Evolutionary conservation across 1,139 yeast species (phyloP), one percentile per base, ranked within the genome.

Genomic region (Yamadazyma spencermartinsiae): DNA sequence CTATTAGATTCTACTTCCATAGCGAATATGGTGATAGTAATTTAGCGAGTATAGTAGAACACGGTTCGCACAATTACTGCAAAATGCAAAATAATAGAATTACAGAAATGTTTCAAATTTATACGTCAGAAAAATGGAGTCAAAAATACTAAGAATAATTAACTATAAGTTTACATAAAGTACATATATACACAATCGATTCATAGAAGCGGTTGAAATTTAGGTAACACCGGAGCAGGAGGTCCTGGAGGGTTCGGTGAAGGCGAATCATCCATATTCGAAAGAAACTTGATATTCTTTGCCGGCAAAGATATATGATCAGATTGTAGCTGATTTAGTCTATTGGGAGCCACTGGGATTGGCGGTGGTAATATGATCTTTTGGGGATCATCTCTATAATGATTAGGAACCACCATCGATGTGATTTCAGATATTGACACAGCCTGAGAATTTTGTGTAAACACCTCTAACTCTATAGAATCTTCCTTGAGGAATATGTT

Each of bases 361-460:
- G 72, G 70, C 7, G 68, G 68, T 7, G 72, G 71, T 11, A 65
- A 51, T 15, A 61, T 51, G 20, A 63, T 58, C 38, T 54, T 58
- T 31, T 54, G 51, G 4, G 52, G 45, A 18, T 49, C 54, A 29
- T 40, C 42, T 23, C 36, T 38, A 38, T 43, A 45, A 32, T 50
- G 45, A 40, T 51, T 54, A 13, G 66, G 58, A 4, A 55, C 46
- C 18, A 64, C 58, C 20, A 68, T 52, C 3, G 68, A 63, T 3
- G 70, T 61, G 11, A 65, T 50, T 38, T 66, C 70, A 41, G 63
- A 58, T 5, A 66, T 65, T 3, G 72, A 71, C 1, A 67, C 59
- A 7, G 65, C 55, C 35, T 58, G 58, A 14, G 61, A 48, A 24
- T 54, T 45, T 40, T 65, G 71, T 6, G 65, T 61, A 38, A 60